Base-by-base conservation (phyloP, 108 stramenopile species). In the Conticribra weissflogii region DNA sequence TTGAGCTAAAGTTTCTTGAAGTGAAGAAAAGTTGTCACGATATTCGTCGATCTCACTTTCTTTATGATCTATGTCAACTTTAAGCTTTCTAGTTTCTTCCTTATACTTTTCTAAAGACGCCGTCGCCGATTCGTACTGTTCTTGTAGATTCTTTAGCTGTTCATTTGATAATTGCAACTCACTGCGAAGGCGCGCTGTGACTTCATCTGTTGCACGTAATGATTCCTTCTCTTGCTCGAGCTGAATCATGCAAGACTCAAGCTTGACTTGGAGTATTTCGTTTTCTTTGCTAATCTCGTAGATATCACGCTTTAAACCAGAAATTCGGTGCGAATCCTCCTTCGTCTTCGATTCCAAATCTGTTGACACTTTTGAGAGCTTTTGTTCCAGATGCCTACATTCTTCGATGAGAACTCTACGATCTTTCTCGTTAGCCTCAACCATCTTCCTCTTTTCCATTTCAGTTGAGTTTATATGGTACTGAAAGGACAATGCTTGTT, bases 401-500 rank as follows among this genome's bases (percentile, higher is more conserved):
- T 41, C 36, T 41, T 41, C 8, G 8, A 41, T 12, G 12, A 41
- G 36, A 9, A 12, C 36, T 41, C 12, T 12, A 41, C 36, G 36
- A 9, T 41, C 36, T 9, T 41, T 33, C 25, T 57, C 44, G 48
- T 58, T 54, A 19, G 47, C n/a, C n/a, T n/a, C 31, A 36, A 21
- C 64, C 1, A 65, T 23, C 3, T 33, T 16, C 7, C 45, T 53
- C 24, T 67, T 67, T 28, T 67, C 46, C 1, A 12, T 44, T 12
- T 8, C 22, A 9, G 28, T 5, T 9, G 1, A 25, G 14, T 55
- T 23, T 7, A 67, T 18, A 32, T 65, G 63, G 22, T 48, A 52
- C 2, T 28, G 21, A n/a, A 74, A 64, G 4, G 50, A 59, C 7
- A 17, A 17, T n/a, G 32, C 57, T 47, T 74, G 54, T 59, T 59